phyloP scores from a whole-genome alignment of 164 flowering plant species.

The Santalum album region DNA sequence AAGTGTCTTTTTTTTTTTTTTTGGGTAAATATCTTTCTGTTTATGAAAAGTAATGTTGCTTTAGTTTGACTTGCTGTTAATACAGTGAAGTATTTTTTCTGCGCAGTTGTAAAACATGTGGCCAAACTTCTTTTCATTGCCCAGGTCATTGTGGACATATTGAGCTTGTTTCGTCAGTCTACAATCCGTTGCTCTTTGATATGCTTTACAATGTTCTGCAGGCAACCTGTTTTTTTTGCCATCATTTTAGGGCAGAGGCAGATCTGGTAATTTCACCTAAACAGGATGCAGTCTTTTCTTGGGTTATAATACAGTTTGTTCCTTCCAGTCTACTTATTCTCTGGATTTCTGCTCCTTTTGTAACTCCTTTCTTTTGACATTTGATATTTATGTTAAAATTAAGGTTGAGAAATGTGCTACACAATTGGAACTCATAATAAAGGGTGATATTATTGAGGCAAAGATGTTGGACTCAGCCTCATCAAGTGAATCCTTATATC shows the following conservation, averaged over 20 bases:
- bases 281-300: neutral
- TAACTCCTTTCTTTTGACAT: neutral
- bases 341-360: conserved; percentile 1
- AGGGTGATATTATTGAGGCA: conserved; percentile 68
- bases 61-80: neutral
- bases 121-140: conserved; percentile 42
- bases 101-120: conserved; percentile 81
- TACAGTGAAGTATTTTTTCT: neutral
- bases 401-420: conserved; percentile 50
- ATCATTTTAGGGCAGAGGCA: conserved; percentile 35
- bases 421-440: conserved; percentile 44
- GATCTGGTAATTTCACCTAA: conserved; percentile 29
- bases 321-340: neutral
- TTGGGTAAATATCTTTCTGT: neutral
- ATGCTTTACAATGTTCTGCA: conserved; percentile 38
- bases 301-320: neutral
- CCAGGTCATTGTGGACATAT: conserved; percentile 95
- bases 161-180: conserved; percentile 58
- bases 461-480: conserved; percentile 17
- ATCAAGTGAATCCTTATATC: conserved; percentile 4
- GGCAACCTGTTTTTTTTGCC: conserved; percentile 59
- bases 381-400: neutral
- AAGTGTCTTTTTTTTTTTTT: too few relatives aligned
- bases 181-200: conserved; percentile 70
- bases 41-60: neutral